Percentiles rank a stretch among this genome's conserved stretches.
phyloP scores from a whole-genome alignment of 1,284 basidiomycete species.

The Prillingera fragicola region DNA sequence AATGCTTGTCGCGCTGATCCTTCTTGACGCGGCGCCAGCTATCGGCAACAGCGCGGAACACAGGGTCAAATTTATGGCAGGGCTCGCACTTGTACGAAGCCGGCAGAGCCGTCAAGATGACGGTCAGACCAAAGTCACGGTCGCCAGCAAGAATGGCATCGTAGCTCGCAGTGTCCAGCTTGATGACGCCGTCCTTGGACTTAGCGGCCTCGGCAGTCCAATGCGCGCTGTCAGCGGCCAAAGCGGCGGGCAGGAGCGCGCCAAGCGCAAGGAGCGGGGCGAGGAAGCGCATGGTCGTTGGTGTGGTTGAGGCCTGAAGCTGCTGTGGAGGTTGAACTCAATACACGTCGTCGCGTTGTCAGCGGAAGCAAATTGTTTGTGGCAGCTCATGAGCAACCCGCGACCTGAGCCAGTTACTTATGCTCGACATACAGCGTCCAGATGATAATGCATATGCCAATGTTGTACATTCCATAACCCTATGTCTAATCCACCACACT shows the following conservation, averaged over 20 bases:
- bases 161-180: conserved; percentile 66
- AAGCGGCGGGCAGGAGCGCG: conserved; percentile 16
- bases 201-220: conserved; percentile 58
- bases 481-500: neutral
- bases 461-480: no score
- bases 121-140: conserved; percentile 73
- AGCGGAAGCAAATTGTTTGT: no score
- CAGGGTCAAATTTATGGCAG: conserved; percentile 69
- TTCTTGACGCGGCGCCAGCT: conserved; percentile 65
- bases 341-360: no score
- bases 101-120: conserved; percentile 81
- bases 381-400: no score
- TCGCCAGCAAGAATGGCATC: conserved; percentile 60
- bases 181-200: conserved; percentile 67
- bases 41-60: conserved; percentile 69
- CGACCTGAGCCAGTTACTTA: no score
- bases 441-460: no score
- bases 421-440: no score
- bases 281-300: conserved; percentile 24
- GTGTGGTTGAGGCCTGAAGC: neutral
- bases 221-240: conserved; percentile 27
- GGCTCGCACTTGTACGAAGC: conserved; percentile 59
- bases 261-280: conserved; percentile 18
- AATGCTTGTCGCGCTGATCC: conserved; percentile 66
- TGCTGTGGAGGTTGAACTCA: no score